Evolutionary conservation across 164 flowering plant genomes (phyloP).

Genomic region (Protea cynaroides): DNA sequence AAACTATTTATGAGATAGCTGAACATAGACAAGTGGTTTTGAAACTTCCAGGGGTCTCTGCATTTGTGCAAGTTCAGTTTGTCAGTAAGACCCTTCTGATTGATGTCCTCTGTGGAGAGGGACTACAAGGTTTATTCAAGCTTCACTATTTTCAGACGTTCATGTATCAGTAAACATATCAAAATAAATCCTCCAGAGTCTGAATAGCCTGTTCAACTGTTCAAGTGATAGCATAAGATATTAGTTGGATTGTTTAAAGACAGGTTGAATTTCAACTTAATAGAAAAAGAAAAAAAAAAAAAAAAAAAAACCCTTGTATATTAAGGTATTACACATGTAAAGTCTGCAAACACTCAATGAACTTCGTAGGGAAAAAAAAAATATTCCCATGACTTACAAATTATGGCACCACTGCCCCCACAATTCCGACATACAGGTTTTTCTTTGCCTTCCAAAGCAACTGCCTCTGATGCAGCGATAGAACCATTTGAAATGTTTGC

Average conservation of each 20-base stretch:
- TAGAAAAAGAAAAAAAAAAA: background rate
- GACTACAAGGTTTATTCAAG: too few species aligned
- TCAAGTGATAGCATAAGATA: background rate
- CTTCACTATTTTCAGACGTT: too few species aligned
- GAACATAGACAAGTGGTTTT: background rate
- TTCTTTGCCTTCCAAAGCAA: constrained; percentile 47
- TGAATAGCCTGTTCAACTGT: background rate
- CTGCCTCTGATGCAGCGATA: constrained; percentile 29
- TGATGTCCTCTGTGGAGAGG: too few species aligned
- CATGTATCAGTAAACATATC: background rate
- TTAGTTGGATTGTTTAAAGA: background rate
- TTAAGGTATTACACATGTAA: background rate
- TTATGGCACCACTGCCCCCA: constrained; percentile 82
- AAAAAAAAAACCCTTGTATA: background rate
- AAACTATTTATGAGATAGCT: background rate
- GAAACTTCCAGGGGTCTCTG: background rate
- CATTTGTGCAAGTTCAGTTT: background rate
- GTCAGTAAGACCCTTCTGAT: background rate
- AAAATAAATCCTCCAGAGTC: background rate
- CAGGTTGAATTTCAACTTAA: too few species aligned
- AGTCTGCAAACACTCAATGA: background rate
- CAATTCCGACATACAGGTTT: constrained; percentile 78
- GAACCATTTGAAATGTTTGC: constrained; percentile 30
- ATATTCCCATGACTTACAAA: constrained; percentile 53
- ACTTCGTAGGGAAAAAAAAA: background rate